These are phyloP conservation scores for Cystofilobasidium bisporidii DNA, from an alignment of 768 basidiomycete genomes.

Conservation along the genomic window DNA sequence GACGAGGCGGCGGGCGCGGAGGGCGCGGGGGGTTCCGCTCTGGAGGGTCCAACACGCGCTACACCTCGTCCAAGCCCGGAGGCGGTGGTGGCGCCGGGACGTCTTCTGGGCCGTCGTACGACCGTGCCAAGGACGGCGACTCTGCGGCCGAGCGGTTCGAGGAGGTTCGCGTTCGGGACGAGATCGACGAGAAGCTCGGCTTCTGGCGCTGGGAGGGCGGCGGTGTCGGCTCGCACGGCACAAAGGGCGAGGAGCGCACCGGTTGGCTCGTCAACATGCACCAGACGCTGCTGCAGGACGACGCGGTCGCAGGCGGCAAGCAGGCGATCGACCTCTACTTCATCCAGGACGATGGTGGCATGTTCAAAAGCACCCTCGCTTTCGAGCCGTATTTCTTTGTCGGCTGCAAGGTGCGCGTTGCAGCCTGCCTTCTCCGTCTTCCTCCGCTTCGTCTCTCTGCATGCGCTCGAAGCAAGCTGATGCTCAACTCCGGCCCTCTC, in stretches of 20 bases:
- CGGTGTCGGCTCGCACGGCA: slow-evolving; percentile 43
- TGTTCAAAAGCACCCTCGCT: slow-evolving; percentile 86
- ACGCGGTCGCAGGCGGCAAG: slow-evolving; percentile 70
- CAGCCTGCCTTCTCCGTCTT: background rate
- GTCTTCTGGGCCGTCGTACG: slow-evolving; percentile 43
- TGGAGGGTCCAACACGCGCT: slow-evolving; percentile 38
- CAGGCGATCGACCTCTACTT: slow-evolving; percentile 95
- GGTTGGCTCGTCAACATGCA: slow-evolving; percentile 99
- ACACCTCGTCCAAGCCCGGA: slow-evolving; percentile 26
- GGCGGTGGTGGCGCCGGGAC: slow-evolving; percentile 31
- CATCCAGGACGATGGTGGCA: slow-evolving; percentile 88
- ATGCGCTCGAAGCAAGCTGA: no score
- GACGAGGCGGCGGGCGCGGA: slow-evolving; percentile 28
- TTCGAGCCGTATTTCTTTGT: slow-evolving; percentile 95
- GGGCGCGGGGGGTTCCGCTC: slow-evolving; percentile 29
- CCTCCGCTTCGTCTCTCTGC: no score
- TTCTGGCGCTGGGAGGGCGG: slow-evolving; percentile 67
- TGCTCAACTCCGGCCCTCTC: no score
- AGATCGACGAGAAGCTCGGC: slow-evolving; percentile 87
- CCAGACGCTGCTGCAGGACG: slow-evolving; percentile 81
- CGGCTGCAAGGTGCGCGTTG: slow-evolving; percentile 77
- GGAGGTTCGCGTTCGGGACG: slow-evolving; percentile 61
- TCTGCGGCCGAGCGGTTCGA: slow-evolving; percentile 79
- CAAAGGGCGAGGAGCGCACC: slow-evolving; percentile 52
- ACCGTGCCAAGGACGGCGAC: slow-evolving; percentile 82